These are phyloP conservation scores for Trichoderma asperelloides DNA, from an alignment of 495 filamentous ascomycete genomes.

Conservation along the genomic window DNA sequence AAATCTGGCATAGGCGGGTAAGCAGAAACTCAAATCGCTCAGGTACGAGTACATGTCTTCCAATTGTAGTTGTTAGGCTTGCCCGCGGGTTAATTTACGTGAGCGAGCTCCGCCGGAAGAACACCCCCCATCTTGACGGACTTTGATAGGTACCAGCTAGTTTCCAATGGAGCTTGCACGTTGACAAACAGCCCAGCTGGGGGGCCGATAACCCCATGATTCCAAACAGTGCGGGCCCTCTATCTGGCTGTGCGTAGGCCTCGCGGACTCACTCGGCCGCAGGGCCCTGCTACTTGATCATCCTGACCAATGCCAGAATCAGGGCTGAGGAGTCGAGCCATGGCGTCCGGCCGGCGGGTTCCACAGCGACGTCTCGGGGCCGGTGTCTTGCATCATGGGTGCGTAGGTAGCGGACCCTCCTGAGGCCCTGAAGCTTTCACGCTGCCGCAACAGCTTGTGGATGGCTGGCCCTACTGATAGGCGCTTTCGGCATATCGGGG, in stretches of 20 bases:
- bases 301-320: neutral
- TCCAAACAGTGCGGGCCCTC: neutral
- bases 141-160: neutral
- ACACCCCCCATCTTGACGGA: neutral
- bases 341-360: constrained; percentile 3
- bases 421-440: neutral
- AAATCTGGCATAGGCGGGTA: no score
- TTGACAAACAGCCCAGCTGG: neutral
- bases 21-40: no score
- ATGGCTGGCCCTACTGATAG: neutral
- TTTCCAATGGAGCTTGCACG: neutral
- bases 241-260: neutral
- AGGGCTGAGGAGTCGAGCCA: neutral
- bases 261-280: neutral
- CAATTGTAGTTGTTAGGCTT: no score
- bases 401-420: neutral
- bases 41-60: no score
- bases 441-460: neutral
- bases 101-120: neutral
- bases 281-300: neutral
- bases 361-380: neutral
- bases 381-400: constrained; percentile 6
- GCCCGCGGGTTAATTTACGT: neutral
- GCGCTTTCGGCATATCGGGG: neutral
- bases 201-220: neutral